Percentiles rank a stretch among this genome's conserved stretches.
These are phyloP conservation scores for Harringtonia aguacate DNA, from an alignment of 2,329 filamentous ascomycete species.

Conservation along the genomic window DNA sequence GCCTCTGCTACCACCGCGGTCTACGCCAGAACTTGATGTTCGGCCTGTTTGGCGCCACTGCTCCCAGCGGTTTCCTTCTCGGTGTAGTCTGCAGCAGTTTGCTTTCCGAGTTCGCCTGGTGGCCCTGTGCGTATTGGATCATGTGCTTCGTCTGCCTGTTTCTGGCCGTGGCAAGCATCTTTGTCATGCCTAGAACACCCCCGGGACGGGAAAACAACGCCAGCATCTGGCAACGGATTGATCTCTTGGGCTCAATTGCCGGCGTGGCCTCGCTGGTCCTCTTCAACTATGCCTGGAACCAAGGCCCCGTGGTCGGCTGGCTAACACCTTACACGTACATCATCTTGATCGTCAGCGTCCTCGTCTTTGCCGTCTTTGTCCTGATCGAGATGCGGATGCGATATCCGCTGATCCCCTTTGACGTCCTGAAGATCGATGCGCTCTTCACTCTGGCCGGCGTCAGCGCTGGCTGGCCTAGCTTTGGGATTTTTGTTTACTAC, in stretches of 20 bases:
- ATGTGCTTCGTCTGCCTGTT: slow-evolving; percentile 8
- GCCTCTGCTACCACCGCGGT: slow-evolving; percentile 34
- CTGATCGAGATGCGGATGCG: slow-evolving; percentile 8
- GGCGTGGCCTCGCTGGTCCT: slow-evolving; percentile 6
- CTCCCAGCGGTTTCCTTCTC: slow-evolving; percentile 31
- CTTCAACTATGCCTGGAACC: slow-evolving; percentile 10
- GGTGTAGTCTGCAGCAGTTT: slow-evolving; percentile 28
- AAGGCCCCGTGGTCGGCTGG: slow-evolving; percentile 7
- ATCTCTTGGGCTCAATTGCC: slow-evolving; percentile 5
- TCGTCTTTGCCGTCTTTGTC: slow-evolving; percentile 6
- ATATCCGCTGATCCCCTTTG: slow-evolving; percentile 10
- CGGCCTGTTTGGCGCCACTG: slow-evolving; percentile 33
- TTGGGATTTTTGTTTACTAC: slow-evolving; percentile 11
- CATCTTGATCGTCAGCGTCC: slow-evolving; percentile 8
- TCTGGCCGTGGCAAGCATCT: slow-evolving; percentile 8
- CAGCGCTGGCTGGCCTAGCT: slow-evolving; percentile 9
- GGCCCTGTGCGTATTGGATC: slow-evolving; percentile 28
- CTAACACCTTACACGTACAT: slow-evolving; percentile 6
- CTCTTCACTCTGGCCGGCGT: slow-evolving; percentile 3
- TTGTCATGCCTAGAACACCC: slow-evolving; percentile 16
- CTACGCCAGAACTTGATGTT: slow-evolving; percentile 30
- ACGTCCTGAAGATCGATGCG: slow-evolving; percentile 9
- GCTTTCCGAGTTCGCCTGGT: slow-evolving; percentile 22
- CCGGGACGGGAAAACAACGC: neutral
- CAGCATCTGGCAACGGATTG: slow-evolving; percentile 1